Evolutionary conservation across 148 eudicot species (phyloP).

Genomic region (Rheum nobile): DNA sequence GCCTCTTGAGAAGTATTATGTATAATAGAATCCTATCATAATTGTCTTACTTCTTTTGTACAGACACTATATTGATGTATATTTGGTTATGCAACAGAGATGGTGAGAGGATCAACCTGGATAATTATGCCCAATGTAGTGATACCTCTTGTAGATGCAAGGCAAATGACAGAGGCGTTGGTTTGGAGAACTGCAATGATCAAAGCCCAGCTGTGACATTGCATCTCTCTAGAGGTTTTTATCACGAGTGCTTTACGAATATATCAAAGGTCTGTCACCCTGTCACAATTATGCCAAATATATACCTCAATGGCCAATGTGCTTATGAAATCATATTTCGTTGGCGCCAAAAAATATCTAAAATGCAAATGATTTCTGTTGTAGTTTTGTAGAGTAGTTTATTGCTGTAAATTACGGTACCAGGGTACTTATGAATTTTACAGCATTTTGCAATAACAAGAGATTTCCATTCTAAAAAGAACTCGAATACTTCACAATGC

Average conservation of each 20-base stretch:
- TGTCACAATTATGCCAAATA: background rate
- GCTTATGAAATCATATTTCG: background rate
- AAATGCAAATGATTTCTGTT: background rate
- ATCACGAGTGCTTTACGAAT: slow-evolving; percentile 63
- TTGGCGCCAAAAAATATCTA: background rate
- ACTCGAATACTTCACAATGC: too few species aligned
- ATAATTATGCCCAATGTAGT: slow-evolving; percentile 40
- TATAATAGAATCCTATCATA: background rate
- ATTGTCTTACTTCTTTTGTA: background rate
- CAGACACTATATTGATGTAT: background rate
- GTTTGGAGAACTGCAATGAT: slow-evolving; percentile 4
- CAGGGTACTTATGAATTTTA: background rate
- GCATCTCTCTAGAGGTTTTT: slow-evolving; percentile 62
- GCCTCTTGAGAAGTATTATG: background rate
- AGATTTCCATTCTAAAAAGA: too few species aligned
- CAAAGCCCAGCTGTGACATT: slow-evolving; percentile 28
- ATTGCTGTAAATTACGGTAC: background rate
- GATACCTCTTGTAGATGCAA: slow-evolving; percentile 62
- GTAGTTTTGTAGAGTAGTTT: background rate
- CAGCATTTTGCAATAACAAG: background rate
- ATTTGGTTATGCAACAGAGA: slow-evolving; percentile 31
- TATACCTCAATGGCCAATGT: background rate
- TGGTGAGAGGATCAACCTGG: slow-evolving; percentile 56
- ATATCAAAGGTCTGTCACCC: slow-evolving; percentile 39
- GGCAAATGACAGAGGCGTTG: slow-evolving; percentile 11